Percentiles rank a stretch among this genome's conserved stretches.
Conservation (phyloP, 495 filamentous ascomycete genomes). For the Penicillium cosmopolitanum region DNA sequence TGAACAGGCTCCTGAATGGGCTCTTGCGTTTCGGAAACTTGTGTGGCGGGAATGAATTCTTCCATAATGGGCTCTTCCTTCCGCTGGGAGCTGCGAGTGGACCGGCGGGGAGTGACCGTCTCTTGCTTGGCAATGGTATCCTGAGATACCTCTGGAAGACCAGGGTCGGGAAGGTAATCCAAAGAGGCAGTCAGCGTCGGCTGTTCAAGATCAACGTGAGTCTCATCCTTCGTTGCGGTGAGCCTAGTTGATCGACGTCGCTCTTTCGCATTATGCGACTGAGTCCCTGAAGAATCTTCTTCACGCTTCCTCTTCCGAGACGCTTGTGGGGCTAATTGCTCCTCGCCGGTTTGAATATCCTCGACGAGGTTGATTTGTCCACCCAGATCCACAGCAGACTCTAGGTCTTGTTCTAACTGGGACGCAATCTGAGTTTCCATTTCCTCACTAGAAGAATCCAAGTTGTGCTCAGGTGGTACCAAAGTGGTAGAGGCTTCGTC, state of each 20-base stretch:
- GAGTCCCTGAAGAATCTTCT: constrained; percentile 13
- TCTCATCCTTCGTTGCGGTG: constrained; percentile 19
- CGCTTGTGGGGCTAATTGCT: constrained; percentile 7
- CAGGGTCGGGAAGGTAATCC: neutral
- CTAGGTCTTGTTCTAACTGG: constrained; percentile 49
- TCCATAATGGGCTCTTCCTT: constrained; percentile 12
- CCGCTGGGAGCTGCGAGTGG: constrained; percentile 31
- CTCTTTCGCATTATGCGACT: constrained; percentile 21
- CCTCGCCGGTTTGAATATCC: neutral
- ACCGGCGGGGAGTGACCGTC: constrained; percentile 24
- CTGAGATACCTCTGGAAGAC: constrained; percentile 25
- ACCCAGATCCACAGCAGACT: constrained; percentile 36
- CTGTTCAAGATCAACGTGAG: constrained; percentile 18
- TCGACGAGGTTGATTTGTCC: neutral
- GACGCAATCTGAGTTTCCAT: constrained; percentile 49
- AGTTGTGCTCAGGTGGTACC: constrained; percentile 13
- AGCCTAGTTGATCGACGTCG: constrained; percentile 40
- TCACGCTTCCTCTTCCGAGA: constrained; percentile 46
- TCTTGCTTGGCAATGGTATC: constrained; percentile 14
- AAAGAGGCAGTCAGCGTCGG: constrained; percentile 8
- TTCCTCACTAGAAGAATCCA: constrained; percentile 45
- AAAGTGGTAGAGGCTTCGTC: neutral
- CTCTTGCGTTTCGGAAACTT: constrained; percentile 9
- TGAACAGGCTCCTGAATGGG: neutral
- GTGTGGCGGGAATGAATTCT: constrained; percentile 2